A percentile compares a stretch with the other conserved stretches of the same genome.
phyloP scores from a whole-genome alignment of 2,329 filamentous ascomycete species.

The Pestalotiopsis sp. region DNA sequence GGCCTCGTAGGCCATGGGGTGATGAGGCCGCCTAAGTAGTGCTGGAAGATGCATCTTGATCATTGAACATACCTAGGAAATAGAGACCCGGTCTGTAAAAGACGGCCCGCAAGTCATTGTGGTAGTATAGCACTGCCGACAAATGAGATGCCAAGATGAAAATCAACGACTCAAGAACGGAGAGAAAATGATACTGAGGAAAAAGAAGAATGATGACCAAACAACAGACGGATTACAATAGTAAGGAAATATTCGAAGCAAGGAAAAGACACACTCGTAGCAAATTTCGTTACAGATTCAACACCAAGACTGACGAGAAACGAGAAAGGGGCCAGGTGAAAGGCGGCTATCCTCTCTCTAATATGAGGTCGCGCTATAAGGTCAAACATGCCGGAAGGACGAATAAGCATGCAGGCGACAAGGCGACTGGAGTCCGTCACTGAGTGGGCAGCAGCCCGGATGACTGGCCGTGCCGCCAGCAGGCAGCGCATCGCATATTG shows the following conservation, averaged over 20 bases:
- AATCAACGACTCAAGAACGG: constrained; percentile 20
- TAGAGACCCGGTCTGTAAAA: constrained; percentile 26
- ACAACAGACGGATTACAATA: constrained; percentile 15
- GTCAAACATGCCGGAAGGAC: not conserved
- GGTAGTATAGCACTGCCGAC: constrained; percentile 29
- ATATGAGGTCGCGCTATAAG: constrained; percentile 2
- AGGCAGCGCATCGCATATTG: constrained; percentile 7
- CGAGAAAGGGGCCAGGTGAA: constrained; percentile 19
- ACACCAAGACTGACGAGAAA: constrained; percentile 23
- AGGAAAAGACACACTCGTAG: constrained; percentile 19
- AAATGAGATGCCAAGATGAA: constrained; percentile 25
- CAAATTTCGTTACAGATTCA: constrained; percentile 25
- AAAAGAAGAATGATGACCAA: constrained; percentile 6
- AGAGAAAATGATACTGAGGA: constrained; percentile 22
- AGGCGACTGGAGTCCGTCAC: not conserved
- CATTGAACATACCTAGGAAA: constrained; percentile 34
- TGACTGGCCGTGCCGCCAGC: constrained; percentile 8
- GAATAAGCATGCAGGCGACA: not conserved
- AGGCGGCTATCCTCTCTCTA: not conserved
- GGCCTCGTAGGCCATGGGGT: not conserved
- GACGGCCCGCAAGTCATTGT: constrained; percentile 37
- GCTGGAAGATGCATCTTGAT: not conserved
- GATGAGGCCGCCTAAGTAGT: not conserved
- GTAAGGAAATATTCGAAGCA: constrained; percentile 16
- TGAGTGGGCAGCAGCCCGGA: not conserved